A percentile compares a stretch with the other conserved stretches of the same genome.
These are phyloP conservation scores for Amaranthus tricolor DNA, from an alignment of 179 eudicot genomes.

Conservation along the genomic window DNA sequence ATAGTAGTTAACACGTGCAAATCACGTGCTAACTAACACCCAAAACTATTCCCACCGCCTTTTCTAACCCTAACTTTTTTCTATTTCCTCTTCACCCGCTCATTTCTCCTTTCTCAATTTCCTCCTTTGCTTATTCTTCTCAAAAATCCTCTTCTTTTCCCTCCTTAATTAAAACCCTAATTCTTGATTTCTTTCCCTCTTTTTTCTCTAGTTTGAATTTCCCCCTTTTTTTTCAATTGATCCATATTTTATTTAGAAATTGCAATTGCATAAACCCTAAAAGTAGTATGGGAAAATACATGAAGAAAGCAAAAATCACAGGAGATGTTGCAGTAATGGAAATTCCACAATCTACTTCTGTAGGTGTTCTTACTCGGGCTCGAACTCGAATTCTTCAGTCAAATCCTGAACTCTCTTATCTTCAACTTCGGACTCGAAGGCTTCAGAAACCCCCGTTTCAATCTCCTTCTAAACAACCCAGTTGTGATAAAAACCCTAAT, in stretches of 20 bases:
- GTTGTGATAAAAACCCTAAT: neutral
- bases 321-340: slow-evolving; percentile 64
- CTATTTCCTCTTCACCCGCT: slow-evolving; percentile 23
- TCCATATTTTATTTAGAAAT: neutral
- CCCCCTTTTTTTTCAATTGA: neutral
- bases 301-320: slow-evolving; percentile 61
- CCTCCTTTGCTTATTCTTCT: slow-evolving; percentile 11
- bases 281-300: slow-evolving; percentile 67
- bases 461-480: slow-evolving; percentile 23
- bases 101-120: neutral
- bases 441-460: slow-evolving; percentile 56
- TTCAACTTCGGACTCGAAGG: slow-evolving; percentile 73
- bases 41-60: neutral
- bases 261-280: neutral
- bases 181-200: too few species aligned
- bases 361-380: slow-evolving; percentile 74
- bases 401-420: slow-evolving; percentile 46
- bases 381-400: slow-evolving; percentile 59
- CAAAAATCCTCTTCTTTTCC: neutral
- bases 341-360: slow-evolving; percentile 34
- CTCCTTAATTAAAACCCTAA: neutral
- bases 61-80: slow-evolving; percentile 34
- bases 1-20: neutral
- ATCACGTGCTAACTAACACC: neutral
- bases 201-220: neutral